These are phyloP conservation scores for Saccharomyces hybrid DNA, from an alignment of 1,139 yeast species.

Conservation along the genomic window DNA sequence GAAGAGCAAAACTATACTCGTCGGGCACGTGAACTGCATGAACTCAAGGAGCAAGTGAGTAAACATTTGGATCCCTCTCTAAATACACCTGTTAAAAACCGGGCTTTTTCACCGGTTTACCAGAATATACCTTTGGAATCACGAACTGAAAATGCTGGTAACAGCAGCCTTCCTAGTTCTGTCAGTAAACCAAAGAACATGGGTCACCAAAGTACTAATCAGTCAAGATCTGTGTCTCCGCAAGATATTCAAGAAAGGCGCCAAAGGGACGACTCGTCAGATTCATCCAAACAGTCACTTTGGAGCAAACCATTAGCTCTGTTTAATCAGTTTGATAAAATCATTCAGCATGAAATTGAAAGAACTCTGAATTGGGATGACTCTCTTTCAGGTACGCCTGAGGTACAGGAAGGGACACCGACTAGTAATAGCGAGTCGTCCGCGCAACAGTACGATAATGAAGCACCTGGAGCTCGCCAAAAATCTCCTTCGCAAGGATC, in stretches of 20 bases:
- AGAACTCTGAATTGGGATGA: conserved; percentile 37
- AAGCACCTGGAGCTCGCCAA: conserved; percentile 22
- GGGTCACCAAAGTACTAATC: background rate
- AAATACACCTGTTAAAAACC: background rate
- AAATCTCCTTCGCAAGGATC: conserved; percentile 26
- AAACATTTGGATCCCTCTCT: conserved; percentile 7
- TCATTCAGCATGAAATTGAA: conserved; percentile 61
- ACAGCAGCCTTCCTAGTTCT: background rate
- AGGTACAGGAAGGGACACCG: conserved; percentile 10
- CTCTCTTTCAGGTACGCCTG: conserved; percentile 7
- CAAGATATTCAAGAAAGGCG: conserved; percentile 3
- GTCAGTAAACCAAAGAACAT: background rate
- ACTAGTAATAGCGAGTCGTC: background rate
- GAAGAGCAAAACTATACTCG: conserved; percentile 23
- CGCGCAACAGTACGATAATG: conserved; percentile 6
- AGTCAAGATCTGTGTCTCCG: conserved; percentile 1
- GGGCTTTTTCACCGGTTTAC: background rate
- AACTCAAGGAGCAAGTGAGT: conserved; percentile 23
- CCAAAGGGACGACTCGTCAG: conserved; percentile 10
- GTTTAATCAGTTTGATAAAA: conserved; percentile 60
- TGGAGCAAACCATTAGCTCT: conserved; percentile 51
- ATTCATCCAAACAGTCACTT: conserved; percentile 22
- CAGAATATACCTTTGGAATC: conserved; percentile 1
- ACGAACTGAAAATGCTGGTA: background rate
- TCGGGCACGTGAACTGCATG: conserved; percentile 21